Base-by-base conservation (phyloP, 2,329 filamentous ascomycete genomes). In the Paecilomyces sp. region DNA sequence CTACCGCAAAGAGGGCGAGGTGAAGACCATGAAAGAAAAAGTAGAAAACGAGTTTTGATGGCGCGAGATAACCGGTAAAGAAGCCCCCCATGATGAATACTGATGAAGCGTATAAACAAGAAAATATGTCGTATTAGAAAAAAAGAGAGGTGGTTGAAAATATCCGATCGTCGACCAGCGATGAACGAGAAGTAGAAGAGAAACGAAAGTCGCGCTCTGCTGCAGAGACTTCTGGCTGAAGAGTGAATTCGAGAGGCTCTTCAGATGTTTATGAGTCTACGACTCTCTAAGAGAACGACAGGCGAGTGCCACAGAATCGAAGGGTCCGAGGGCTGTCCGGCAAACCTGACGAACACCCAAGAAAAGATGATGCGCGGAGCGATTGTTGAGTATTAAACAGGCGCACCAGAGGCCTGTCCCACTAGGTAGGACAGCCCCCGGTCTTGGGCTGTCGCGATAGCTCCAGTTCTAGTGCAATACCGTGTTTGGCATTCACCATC, bases 11-110 rank as follows among this genome's bases (percentile, higher is more conserved):
- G n/a, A 95, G 74, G 25, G 81, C 87, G 74, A 86, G 86, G 71
- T 96, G 92, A 51, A 90, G 78, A 3, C 81, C 83, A 87, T 91
- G 93, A 73, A 95, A 96, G 56, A 94, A 74, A 64, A 90, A 67
- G 73, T 95, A 89, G 75, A 95, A 96, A 55, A 89, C 61, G 59
- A 96, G 72, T 75, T 95, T 96, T 57, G 82, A 80, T 15, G 83
- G 75, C 58, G 85, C 86, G 62, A 92, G 83, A 76, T 92, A 86
- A 75, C 86, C 70, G 57, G 68, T 69, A 67, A 66, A 71, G 28
- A 65, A 58, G 56, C 62, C 58, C 56, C 60, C 56, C 61, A 68
- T 85, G 74, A 79, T 82, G 64, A 86, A 64, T 63, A 54, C 36
- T 83, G 68, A 65, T 61, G 68, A 51, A 18, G 56, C 41, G 57